Percentiles rank a stretch among this genome's conserved stretches.
Evolutionary conservation across 2,329 filamentous ascomycete species (phyloP).

Genomic region (Elsinoe perseae): DNA sequence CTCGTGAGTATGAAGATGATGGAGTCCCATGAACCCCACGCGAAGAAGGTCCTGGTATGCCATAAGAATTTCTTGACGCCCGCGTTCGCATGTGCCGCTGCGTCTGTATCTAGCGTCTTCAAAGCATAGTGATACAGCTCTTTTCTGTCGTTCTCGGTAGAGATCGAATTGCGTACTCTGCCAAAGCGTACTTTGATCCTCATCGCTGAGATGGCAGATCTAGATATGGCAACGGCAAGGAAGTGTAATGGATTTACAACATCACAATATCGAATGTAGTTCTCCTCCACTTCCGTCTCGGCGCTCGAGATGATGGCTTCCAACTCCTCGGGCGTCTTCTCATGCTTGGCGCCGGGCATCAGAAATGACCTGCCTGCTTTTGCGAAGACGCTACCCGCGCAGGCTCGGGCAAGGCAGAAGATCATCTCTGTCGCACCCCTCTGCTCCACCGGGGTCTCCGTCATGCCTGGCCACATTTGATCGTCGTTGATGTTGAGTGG

Average conservation of each 20-base stretch:
- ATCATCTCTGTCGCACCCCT: conserved; percentile 48
- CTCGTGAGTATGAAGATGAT: conserved; percentile 31
- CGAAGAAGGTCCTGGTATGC: conserved; percentile 46
- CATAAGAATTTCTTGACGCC: conserved; percentile 42
- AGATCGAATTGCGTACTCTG: conserved; percentile 26
- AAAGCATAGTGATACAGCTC: conserved; percentile 36
- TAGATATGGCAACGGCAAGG: conserved; percentile 38
- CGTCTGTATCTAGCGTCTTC: conserved; percentile 37
- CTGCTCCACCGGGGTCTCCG: conserved; percentile 40
- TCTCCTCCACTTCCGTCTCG: conserved; percentile 36
- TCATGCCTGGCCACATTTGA: conserved; percentile 38
- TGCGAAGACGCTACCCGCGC: conserved; percentile 36
- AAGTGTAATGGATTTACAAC: conserved; percentile 37
- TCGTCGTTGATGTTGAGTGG: conserved; percentile 32
- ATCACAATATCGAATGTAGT: conserved; percentile 41
- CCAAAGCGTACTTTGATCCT: conserved; percentile 42
- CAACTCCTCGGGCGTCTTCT: conserved; percentile 18
- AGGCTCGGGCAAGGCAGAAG: conserved; percentile 38
- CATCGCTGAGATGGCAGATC: conserved; percentile 38
- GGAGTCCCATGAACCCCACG: conserved; percentile 39
- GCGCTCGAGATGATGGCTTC: conserved; percentile 33
- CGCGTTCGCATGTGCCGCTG: conserved; percentile 33
- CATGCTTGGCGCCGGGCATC: conserved; percentile 18
- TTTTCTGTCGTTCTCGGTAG: conserved; percentile 32
- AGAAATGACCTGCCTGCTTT: conserved; percentile 23